Conservation (phyloP, 805 yeast genomes). For the Monosporozyma siamensis region DNA sequence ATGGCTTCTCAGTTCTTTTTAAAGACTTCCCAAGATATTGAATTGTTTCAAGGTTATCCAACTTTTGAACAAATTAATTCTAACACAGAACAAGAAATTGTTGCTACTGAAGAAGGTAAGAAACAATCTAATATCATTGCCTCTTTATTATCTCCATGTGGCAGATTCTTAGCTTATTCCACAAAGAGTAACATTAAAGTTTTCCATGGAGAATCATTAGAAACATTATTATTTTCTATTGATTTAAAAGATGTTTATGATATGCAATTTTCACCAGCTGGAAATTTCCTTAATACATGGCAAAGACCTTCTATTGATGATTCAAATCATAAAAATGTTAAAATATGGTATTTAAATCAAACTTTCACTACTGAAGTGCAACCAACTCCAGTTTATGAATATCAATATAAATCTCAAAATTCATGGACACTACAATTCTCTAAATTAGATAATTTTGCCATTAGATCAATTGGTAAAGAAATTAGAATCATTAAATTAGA, state of each 20-base stretch:
- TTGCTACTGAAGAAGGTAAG: slow-evolving; percentile 4
- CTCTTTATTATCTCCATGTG: slow-evolving; percentile 29
- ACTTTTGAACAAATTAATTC: slow-evolving; percentile 20
- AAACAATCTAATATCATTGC: slow-evolving; percentile 13
- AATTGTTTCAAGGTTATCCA: slow-evolving; percentile 30
- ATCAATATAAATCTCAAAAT: slow-evolving; percentile 71
- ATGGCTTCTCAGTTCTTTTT: slow-evolving; percentile 31
- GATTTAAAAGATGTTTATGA: slow-evolving; percentile 63
- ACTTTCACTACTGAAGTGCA: slow-evolving; percentile 31
- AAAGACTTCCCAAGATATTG: slow-evolving; percentile 29
- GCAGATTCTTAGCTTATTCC: slow-evolving; percentile 28
- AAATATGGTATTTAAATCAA: slow-evolving; percentile 53
- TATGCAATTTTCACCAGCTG: slow-evolving; percentile 80
- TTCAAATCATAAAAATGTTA: slow-evolving; percentile 69
- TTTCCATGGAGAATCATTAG: slow-evolving; percentile 22
- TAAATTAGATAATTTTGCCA: slow-evolving; percentile 27
- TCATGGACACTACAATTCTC: slow-evolving; percentile 56
- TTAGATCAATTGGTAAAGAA: slow-evolving; percentile 24
- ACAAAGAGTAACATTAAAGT: slow-evolving; percentile 22
- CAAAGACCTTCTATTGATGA: slow-evolving; percentile 72
- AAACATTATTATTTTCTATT: slow-evolving; percentile 14
- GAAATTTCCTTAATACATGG: slow-evolving; percentile 79
- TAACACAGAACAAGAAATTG: slow-evolving; percentile 14
- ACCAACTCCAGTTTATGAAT: slow-evolving; percentile 33
- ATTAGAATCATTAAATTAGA: slow-evolving; percentile 34